Evolutionary conservation across 331 rosid genomes (phyloP), one percentile per base, ranked within the genome.

Genomic region (Quercus tomentella): DNA sequence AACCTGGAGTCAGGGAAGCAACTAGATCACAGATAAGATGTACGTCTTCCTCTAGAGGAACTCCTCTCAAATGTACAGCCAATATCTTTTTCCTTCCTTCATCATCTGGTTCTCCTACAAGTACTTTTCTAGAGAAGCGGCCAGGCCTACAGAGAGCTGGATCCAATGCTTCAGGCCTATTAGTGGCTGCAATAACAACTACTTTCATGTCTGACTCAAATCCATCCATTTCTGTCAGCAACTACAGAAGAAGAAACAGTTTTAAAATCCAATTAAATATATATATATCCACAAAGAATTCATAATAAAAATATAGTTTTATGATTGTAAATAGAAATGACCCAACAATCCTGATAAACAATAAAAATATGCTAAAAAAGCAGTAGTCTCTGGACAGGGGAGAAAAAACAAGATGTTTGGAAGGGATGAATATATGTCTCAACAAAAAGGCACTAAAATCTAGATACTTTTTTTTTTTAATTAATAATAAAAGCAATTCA

Each of bases 171-270:
- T 91, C 98, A 0, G 99, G 99, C 57, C 97, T 81, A 73, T 96
- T 96, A 69, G 99, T 96, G 52, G 99, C 99, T 58, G 99, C 99
- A 76, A 96, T 89, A 45, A 96, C 96, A 66, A 96, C 82, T 71
- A 93, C 92, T 84, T 91, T 96, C 83, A 84, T 90, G 87, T 87
- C 96, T 3, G 97, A 90, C 84, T 91, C 99, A 73, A 96, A 96
- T 74, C 99, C 98, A 86, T 96, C 99, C 99, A 96, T 96, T 87
- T 96, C 99, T 75, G 99, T 96, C 83, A 96, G 85, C 87, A 95
- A 85, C 99, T 94, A 71, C 85, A 85, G 26, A 60, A 33, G 78
- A 54, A 65, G 54, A 83, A 74, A 45, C 73, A 70, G 35, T 18
- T 71, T 37, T 18, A 56, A 83, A 76, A 49, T 55, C 75, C 31